These are phyloP conservation scores for Chaetomiaceae sp. DNA, from an alignment of 2,329 filamentous ascomycete genomes.

Conservation along the genomic window DNA sequence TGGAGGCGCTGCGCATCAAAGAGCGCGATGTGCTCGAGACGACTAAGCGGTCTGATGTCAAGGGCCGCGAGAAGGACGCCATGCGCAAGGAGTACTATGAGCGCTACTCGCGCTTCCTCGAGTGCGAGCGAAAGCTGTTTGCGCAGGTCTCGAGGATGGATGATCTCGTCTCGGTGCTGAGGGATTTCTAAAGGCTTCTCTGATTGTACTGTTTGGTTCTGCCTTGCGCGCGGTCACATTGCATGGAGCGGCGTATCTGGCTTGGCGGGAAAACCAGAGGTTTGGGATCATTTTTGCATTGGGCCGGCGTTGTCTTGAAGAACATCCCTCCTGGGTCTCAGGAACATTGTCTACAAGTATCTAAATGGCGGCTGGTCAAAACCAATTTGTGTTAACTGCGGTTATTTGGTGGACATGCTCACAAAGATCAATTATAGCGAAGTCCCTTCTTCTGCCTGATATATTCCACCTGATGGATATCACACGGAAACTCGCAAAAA, in stretches of 20 bases:
- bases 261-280: slow-evolving; percentile 6
- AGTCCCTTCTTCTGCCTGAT: too few species aligned
- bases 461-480: too few species aligned
- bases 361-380: too few species aligned
- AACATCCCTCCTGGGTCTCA: too few species aligned
- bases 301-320: too few species aligned
- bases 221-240: background rate
- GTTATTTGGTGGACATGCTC: too few species aligned
- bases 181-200: slow-evolving; percentile 57
- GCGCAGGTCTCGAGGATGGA: slow-evolving; percentile 77
- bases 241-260: slow-evolving; percentile 19
- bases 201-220: background rate
- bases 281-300: background rate
- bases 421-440: too few species aligned
- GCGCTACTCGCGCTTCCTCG: slow-evolving; percentile 52
- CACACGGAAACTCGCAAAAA: too few species aligned
- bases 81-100: slow-evolving; percentile 68
- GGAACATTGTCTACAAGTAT: too few species aligned
- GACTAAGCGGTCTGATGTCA: slow-evolving; percentile 78
- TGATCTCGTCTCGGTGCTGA: slow-evolving; percentile 73
- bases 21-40: slow-evolving; percentile 70
- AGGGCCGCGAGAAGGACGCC: slow-evolving; percentile 74
- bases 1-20: slow-evolving; percentile 67
- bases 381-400: too few species aligned
- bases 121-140: slow-evolving; percentile 66